Conservation (phyloP, 257 asterid genomes). For the Solanum virginianum region DNA sequence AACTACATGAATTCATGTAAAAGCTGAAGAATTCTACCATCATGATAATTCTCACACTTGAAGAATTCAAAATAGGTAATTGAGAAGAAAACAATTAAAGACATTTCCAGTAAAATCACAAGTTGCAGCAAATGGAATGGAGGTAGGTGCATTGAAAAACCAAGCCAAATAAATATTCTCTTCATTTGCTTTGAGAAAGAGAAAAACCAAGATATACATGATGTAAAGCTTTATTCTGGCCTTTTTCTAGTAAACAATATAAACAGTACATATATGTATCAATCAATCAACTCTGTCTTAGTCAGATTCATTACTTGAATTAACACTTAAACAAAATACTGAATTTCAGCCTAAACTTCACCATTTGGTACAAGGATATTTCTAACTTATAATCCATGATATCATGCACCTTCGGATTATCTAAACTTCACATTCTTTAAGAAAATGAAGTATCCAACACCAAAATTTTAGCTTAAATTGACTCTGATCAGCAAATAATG, state of each 20-base stretch:
- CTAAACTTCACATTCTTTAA: not conserved
- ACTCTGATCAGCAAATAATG: not conserved
- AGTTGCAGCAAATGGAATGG: not conserved
- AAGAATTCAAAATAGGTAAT: not conserved
- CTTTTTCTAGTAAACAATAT: not conserved
- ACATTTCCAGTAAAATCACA: not conserved
- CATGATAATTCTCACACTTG: not conserved
- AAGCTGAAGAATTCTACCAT: not conserved
- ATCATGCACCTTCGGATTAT: not conserved
- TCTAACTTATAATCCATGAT: not conserved
- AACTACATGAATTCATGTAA: not conserved
- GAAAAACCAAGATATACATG: not conserved
- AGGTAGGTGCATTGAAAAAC: not conserved
- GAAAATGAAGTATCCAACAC: not conserved
- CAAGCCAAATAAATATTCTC: not conserved
- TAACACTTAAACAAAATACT: not conserved
- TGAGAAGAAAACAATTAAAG: not conserved
- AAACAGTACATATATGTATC: not conserved
- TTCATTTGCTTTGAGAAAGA: not conserved
- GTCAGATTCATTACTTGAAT: not conserved
- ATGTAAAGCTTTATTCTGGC: not conserved
- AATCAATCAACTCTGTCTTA: not conserved
- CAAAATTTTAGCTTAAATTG: not conserved
- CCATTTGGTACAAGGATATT: not conserved
- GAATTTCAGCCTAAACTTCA: not conserved